A percentile compares a stretch with the other conserved stretches of the same genome.
These are phyloP conservation scores for Aspergillus fumigatiaffinis DNA, from an alignment of 2,329 filamentous ascomycete genomes.

Conservation along the genomic window DNA sequence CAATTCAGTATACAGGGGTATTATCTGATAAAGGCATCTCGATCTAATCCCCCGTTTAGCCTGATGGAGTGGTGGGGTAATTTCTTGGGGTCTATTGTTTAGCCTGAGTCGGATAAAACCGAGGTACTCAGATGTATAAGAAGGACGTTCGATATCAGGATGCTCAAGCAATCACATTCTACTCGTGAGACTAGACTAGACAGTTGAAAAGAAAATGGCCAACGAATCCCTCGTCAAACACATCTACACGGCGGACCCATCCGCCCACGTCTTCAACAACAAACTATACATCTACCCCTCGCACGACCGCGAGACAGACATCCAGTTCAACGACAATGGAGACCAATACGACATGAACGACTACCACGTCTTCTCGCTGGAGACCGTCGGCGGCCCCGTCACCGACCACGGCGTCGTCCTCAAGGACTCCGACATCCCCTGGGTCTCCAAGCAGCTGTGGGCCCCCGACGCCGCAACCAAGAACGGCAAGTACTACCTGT, in stretches of 20 bases:
- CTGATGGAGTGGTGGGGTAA: neutral
- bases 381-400: constrained; percentile 55
- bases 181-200: neutral
- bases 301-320: constrained; percentile 72
- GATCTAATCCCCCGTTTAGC: neutral
- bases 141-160: neutral
- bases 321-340: constrained; percentile 76
- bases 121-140: neutral
- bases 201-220: constrained; percentile 5
- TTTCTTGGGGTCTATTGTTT: neutral
- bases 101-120: neutral
- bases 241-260: constrained; percentile 76
- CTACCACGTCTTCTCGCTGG: constrained; percentile 72
- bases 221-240: constrained; percentile 63
- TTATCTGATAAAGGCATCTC: too few species aligned
- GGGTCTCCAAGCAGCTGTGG: constrained; percentile 77
- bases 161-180: neutral
- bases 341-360: constrained; percentile 82
- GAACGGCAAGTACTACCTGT: constrained; percentile 70
- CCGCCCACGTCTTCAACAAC: constrained; percentile 73
- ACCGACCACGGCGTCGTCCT: constrained; percentile 71
- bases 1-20: neutral
- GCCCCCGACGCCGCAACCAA: constrained; percentile 70
- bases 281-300: constrained; percentile 77
- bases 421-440: constrained; percentile 62